Percentiles rank a stretch among this genome's conserved stretches.
These are phyloP conservation scores for Mycena albidolilacea DNA, from an alignment of 768 basidiomycete species.

Conservation along the genomic window DNA sequence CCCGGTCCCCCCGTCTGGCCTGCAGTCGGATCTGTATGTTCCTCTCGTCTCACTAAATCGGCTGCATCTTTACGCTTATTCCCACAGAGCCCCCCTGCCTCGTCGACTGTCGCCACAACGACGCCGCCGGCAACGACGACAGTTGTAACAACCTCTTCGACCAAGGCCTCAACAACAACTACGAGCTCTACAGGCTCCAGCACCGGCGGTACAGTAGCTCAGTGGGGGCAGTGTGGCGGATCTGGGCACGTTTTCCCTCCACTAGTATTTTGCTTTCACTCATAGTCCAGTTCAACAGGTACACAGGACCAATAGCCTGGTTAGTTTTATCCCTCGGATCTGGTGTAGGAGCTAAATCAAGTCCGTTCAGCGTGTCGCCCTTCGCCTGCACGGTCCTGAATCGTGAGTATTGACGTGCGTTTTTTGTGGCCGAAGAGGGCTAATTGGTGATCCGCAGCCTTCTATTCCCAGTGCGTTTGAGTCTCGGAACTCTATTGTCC, in stretches of 20 bases:
- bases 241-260: background rate
- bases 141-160: too few species aligned
- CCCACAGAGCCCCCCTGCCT: background rate
- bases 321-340: background rate
- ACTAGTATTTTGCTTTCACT: background rate
- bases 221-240: slow-evolving; percentile 29
- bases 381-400: slow-evolving; percentile 8
- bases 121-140: slow-evolving; percentile 2
- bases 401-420: background rate
- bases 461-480: too few species aligned
- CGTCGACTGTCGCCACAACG: slow-evolving; percentile 7
- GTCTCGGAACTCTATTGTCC: too few species aligned
- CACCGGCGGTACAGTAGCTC: background rate
- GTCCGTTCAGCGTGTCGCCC: background rate
- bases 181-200: background rate
- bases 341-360: too few species aligned
- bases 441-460: too few species aligned
- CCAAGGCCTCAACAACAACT: background rate
- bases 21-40: background rate
- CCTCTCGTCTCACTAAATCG: background rate
- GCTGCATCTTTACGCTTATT: background rate
- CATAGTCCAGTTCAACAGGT: background rate
- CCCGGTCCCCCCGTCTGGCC: slow-evolving; percentile 36
- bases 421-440: too few species aligned
- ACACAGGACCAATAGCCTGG: slow-evolving; percentile 18